A percentile compares a stretch with the other conserved stretches of the same genome.
Conservation (phyloP, 106 monocot genomes). For the Allium sativum region DNA sequence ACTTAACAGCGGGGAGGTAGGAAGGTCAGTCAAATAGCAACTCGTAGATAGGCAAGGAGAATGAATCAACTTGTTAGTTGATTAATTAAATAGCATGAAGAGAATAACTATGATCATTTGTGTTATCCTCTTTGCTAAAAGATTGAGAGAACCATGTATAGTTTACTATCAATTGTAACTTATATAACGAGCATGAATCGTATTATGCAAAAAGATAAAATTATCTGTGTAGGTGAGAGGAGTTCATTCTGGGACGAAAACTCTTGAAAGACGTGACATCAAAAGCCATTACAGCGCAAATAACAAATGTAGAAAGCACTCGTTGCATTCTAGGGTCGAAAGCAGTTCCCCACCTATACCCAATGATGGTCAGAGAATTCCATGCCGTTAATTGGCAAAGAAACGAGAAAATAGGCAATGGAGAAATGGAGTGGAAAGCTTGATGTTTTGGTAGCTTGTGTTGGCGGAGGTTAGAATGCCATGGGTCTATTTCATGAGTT, state of each 20-base stretch:
- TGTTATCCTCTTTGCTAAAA: too few species aligned
- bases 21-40: too few species aligned
- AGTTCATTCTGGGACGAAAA: constrained; percentile 67
- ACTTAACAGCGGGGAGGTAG: too few species aligned
- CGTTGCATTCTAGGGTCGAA: constrained; percentile 71
- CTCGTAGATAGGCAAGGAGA: too few species aligned
- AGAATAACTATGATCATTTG: too few species aligned
- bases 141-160: too few species aligned
- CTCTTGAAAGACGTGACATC: constrained; percentile 71
- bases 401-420: constrained; percentile 58
- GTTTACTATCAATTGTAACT: too few species aligned
- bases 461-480: constrained; percentile 76
- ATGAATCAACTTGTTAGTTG: too few species aligned
- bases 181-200: too few species aligned
- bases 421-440: constrained; percentile 77
- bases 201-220: too few species aligned
- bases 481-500: constrained; percentile 84
- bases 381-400: constrained; percentile 75
- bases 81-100: too few species aligned
- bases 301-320: constrained; percentile 67
- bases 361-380: constrained; percentile 79
- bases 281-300: constrained; percentile 65
- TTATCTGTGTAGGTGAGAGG: constrained; percentile 27
- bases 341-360: constrained; percentile 68
- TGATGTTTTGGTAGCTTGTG: constrained; percentile 64